Percentiles rank a stretch among this genome's conserved stretches.
Conservation (phyloP, 2,329 filamentous ascomycete species). For the Colletotrichum ledebouriae region DNA sequence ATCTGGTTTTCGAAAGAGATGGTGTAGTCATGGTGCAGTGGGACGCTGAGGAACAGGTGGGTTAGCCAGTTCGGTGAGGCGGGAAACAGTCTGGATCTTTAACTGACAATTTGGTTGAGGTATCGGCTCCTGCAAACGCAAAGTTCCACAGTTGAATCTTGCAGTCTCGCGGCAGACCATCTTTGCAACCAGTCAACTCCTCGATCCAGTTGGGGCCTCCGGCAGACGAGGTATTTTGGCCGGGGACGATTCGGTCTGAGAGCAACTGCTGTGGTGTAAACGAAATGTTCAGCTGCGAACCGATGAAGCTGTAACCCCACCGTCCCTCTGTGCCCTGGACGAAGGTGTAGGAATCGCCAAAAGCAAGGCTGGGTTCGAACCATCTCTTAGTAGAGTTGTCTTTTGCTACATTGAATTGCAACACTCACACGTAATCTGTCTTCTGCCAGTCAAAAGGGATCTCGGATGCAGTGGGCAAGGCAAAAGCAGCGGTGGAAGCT, state of each 20-base stretch:
- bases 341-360: constrained; percentile 66
- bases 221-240: constrained; percentile 64
- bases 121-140: constrained; percentile 66
- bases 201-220: constrained; percentile 69
- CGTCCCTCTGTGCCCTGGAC: constrained; percentile 66
- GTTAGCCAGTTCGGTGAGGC: not conserved
- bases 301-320: constrained; percentile 67
- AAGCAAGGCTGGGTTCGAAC: constrained; percentile 56
- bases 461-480: not conserved
- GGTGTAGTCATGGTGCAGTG: constrained; percentile 65
- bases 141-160: constrained; percentile 67
- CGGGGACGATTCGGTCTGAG: constrained; percentile 58
- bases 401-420: no score
- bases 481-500: not conserved
- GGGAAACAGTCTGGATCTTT: fast-evolving
- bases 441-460: constrained; percentile 44
- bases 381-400: no score
- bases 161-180: constrained; percentile 59
- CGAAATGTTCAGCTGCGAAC: constrained; percentile 61
- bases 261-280: constrained; percentile 60
- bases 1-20: constrained; percentile 61
- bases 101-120: constrained; percentile 31
- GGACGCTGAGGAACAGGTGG: constrained; percentile 49
- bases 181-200: constrained; percentile 62
- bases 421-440: constrained; percentile 45